Percentiles rank a stretch among this genome's conserved stretches.
These are phyloP conservation scores for Saccharata proteae DNA, from an alignment of 2,329 filamentous ascomycete genomes.

Conservation along the genomic window DNA sequence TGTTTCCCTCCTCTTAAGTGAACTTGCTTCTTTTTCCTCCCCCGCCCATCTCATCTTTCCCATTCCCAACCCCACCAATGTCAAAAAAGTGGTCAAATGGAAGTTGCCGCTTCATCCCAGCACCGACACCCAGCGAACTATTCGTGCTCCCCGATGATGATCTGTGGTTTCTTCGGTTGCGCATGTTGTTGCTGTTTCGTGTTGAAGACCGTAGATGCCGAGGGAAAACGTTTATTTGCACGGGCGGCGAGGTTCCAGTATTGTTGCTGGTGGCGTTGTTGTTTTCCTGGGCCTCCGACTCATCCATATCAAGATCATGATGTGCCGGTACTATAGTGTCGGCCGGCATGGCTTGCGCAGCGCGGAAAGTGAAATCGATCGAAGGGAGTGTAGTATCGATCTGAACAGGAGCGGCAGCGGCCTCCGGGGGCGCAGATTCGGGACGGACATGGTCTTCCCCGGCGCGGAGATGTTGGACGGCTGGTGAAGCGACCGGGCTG, in stretches of 20 bases:
- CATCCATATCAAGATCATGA: conserved; percentile 43
- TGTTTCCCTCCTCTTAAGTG: conserved; percentile 15
- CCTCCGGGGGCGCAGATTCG: conserved; percentile 17
- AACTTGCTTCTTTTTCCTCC: conserved; percentile 28
- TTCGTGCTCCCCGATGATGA: background rate
- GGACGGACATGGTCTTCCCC: conserved; percentile 21
- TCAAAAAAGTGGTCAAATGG: conserved; percentile 68
- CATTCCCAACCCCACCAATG: conserved; percentile 48
- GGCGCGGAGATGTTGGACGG: background rate
- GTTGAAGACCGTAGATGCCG: conserved; percentile 19
- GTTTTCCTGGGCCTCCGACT: conserved; percentile 34
- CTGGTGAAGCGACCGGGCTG: background rate
- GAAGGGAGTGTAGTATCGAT: conserved; percentile 19
- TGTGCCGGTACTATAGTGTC: too few species aligned
- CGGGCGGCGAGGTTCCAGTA: conserved; percentile 6
- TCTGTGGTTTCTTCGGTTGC: conserved; percentile 7
- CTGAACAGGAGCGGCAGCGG: conserved; percentile 10
- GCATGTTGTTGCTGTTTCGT: conserved; percentile 18
- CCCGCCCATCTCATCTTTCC: conserved; percentile 39
- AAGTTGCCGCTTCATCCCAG: conserved; percentile 61
- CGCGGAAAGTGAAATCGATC: conserved; percentile 55
- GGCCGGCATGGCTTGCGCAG: conserved; percentile 48
- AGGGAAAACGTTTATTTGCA: conserved; percentile 13
- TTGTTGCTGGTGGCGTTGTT: background rate
- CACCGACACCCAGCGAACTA: conserved; percentile 43